phyloP scores from a whole-genome alignment of 768 basidiomycete genomes.

The Boletus barrowsii region DNA sequence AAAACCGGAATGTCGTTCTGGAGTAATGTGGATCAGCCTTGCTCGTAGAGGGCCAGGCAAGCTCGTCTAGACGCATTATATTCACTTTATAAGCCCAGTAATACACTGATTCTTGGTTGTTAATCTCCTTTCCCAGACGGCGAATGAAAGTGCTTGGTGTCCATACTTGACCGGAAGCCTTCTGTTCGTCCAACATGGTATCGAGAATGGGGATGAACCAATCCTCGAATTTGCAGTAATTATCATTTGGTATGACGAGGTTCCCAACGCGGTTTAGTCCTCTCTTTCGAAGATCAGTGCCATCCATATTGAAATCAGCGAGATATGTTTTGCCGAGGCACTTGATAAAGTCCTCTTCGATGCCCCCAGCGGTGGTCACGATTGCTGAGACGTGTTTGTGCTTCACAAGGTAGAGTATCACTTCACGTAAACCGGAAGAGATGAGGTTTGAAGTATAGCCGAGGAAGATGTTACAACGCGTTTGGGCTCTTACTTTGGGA shows the following conservation, averaged over 20 bases:
- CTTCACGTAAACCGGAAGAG: conserved; percentile 92
- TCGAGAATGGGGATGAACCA: conserved; percentile 97
- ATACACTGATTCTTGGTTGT: conserved; percentile 96
- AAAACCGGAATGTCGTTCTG: conserved; percentile 99
- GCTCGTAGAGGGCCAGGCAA: conserved; percentile 10
- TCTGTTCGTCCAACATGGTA: conserved; percentile 86
- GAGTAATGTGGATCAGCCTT: conserved; percentile 25
- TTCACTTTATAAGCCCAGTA: conserved; percentile 99
- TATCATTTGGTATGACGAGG: conserved; percentile 93
- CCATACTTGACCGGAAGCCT: conserved; percentile 68
- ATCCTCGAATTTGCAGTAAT: conserved; percentile 99
- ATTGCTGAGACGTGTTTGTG: conserved; percentile 85
- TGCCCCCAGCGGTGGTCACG: conserved; percentile 96
- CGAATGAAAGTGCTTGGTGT: conserved; percentile 92
- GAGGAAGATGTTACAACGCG: conserved; percentile 85
- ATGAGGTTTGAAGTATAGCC: conserved; percentile 99
- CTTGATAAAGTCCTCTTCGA: conserved; percentile 99
- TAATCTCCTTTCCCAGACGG: conserved; percentile 93
- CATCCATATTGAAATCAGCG: conserved; percentile 89
- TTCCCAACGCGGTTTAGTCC: conserved; percentile 99
- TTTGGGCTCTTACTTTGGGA: conserved; percentile 61
- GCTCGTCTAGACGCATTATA: conserved; percentile 21
- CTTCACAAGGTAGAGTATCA: conserved; percentile 89
- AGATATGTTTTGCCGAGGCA: conserved; percentile 96
- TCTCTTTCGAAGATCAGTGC: conserved; percentile 76